phyloP scores from a whole-genome alignment of 2,329 filamentous ascomycete species.

The Trichoderma harzianum region DNA sequence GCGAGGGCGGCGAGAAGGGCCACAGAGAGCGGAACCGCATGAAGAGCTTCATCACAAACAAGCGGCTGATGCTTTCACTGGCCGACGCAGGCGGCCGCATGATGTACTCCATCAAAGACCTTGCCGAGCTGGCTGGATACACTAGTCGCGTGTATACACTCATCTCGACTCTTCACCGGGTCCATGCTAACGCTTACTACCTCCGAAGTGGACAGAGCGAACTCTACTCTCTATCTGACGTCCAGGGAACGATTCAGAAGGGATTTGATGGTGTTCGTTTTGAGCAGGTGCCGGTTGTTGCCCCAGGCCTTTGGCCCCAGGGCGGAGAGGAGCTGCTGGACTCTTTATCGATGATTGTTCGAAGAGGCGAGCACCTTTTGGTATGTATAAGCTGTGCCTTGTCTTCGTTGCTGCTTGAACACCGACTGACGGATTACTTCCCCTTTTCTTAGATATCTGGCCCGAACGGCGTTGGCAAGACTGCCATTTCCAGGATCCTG shows the following conservation, averaged over 20 bases:
- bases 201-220: conserved; percentile 66
- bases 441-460: conserved; percentile 65
- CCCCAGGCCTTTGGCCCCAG: conserved; percentile 80
- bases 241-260: conserved; percentile 89
- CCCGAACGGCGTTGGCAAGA: conserved; percentile 92
- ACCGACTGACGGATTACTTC: background rate
- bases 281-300: conserved; percentile 89
- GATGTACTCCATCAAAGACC: conserved; percentile 99
- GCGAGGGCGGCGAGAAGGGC: conserved; percentile 46
- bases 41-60: conserved; percentile 99
- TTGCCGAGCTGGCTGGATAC: conserved; percentile 92
- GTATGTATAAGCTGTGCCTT: conserved; percentile 32
- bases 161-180: conserved; percentile 89
- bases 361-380: conserved; percentile 85
- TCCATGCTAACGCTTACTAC: conserved; percentile 86
- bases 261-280: conserved; percentile 93
- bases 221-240: conserved; percentile 83
- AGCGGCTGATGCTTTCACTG: conserved; percentile 93
- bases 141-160: conserved; percentile 94
- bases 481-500: conserved; percentile 78
- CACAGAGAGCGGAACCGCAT: conserved; percentile 79
- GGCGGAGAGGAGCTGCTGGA: conserved; percentile 91
- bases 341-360: conserved; percentile 82
- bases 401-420: too few relatives aligned
- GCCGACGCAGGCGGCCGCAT: conserved; percentile 94